Evolutionary conservation across 2,329 filamentous ascomycete genomes (phyloP).

Genomic region (Fusarium virguliforme): DNA sequence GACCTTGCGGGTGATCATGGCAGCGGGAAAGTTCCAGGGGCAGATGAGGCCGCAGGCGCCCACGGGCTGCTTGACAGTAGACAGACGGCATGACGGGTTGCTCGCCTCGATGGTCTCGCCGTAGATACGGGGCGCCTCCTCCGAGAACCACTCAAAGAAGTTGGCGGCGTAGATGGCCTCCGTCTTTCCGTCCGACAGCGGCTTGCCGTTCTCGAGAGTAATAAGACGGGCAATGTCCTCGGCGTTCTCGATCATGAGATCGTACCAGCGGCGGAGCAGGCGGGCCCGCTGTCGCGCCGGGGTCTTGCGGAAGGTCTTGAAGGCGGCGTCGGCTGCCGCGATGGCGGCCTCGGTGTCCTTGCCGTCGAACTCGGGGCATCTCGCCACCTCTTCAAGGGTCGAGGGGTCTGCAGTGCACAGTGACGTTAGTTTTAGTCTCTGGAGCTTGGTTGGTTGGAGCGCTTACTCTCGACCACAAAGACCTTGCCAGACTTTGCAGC

Average conservation of each 20-base stretch:
- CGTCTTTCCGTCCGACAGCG: conserved; percentile 72
- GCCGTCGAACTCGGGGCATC: conserved; percentile 80
- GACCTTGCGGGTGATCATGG: conserved; percentile 67
- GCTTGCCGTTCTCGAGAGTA: conserved; percentile 81
- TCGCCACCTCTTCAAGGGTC: conserved; percentile 77
- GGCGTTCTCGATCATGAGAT: conserved; percentile 76
- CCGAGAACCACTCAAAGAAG: conserved; percentile 77
- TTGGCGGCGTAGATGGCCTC: conserved; percentile 72
- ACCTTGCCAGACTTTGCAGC: conserved; percentile 79
- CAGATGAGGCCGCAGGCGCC: conserved; percentile 57
- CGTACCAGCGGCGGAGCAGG: conserved; percentile 76
- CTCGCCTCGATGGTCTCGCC: conserved; percentile 68
- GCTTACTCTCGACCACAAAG: conserved; percentile 77
- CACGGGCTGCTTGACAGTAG: conserved; percentile 55
- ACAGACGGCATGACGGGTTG: conserved; percentile 70
- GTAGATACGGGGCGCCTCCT: conserved; percentile 71
- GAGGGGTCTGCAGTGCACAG: conserved; percentile 73
- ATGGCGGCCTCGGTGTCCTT: conserved; percentile 80
- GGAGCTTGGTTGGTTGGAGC: conserved; percentile 23
- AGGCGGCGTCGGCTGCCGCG: conserved; percentile 72
- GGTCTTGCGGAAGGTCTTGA: conserved; percentile 73
- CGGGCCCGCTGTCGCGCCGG: conserved; percentile 73
- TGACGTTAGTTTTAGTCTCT: conserved; percentile 30
- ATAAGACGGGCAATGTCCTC: conserved; percentile 79
- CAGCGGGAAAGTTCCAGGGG: conserved; percentile 72